Percentiles rank a stretch among this genome's conserved stretches.
Evolutionary conservation across 257 asterid genomes (phyloP).

Genomic region (Sherardia arvensis): DNA sequence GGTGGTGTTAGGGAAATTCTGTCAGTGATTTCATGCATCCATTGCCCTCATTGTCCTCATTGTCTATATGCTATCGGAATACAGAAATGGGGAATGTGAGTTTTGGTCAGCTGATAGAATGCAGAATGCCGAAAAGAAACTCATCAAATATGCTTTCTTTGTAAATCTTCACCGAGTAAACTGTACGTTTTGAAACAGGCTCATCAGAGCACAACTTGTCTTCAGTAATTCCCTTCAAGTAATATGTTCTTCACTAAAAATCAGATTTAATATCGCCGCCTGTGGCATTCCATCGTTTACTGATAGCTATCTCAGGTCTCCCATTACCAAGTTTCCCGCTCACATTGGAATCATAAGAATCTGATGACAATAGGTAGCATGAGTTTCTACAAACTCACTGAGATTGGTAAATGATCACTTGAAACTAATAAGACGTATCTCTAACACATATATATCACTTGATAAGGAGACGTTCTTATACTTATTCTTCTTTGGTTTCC

Average conservation of each 20-base stretch:
- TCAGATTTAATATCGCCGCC: too few species aligned
- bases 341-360: constrained; percentile 27
- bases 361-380: constrained; percentile 27
- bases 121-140: constrained; percentile 22
- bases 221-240: constrained; percentile 27
- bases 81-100: too few species aligned
- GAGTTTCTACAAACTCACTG: background rate
- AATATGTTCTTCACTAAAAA: constrained; percentile 8
- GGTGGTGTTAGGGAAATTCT: too few species aligned
- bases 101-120: constrained; percentile 10
- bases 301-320: constrained; percentile 21
- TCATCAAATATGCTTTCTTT: too few species aligned
- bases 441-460: too few species aligned
- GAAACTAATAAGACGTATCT: constrained; percentile 10
- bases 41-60: constrained; percentile 2
- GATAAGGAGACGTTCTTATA: too few species aligned
- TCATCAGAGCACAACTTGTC: constrained; percentile 25
- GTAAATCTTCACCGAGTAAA: too few species aligned
- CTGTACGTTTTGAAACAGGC: too few species aligned
- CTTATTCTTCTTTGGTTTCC: too few species aligned
- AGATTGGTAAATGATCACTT: background rate
- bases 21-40: too few species aligned
- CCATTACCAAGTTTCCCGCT: constrained; percentile 25
- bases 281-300: too few species aligned
- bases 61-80: background rate